Evolutionary conservation across 257 asterid genomes (phyloP).

Genomic region (Cordia subcordata): DNA sequence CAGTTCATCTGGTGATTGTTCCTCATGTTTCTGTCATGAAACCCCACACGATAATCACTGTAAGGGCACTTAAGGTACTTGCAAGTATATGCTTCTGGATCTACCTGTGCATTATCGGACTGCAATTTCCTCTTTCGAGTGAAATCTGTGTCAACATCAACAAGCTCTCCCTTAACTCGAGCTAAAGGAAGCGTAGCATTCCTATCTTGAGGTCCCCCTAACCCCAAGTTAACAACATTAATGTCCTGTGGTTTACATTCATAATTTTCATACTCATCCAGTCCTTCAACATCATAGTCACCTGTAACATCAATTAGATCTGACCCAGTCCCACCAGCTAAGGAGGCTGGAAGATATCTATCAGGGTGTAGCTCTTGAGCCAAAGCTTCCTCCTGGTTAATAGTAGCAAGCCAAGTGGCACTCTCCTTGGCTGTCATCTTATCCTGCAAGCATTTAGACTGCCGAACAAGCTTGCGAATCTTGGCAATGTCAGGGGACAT

Average conservation of each 20-base stretch:
- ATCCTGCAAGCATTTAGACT: constrained; percentile 51
- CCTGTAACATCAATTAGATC: constrained; percentile 24
- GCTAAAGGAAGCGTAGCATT: neutral
- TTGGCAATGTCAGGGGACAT: constrained; percentile 44
- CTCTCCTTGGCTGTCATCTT: constrained; percentile 62
- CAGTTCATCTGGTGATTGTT: constrained; percentile 50
- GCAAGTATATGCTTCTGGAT: constrained; percentile 24
- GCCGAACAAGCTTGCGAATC: constrained; percentile 39
- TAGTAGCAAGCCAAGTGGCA: constrained; percentile 49
- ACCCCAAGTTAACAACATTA: neutral
- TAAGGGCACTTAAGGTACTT: constrained; percentile 52
- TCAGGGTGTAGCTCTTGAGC: constrained; percentile 34
- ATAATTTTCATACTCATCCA: constrained; percentile 10
- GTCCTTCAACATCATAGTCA: constrained; percentile 38
- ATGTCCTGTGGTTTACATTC: neutral
- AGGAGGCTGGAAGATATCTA: constrained; percentile 16
- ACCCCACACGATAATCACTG: constrained; percentile 43
- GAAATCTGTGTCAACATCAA: neutral
- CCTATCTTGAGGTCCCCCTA: neutral
- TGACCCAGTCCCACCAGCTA: constrained; percentile 25
- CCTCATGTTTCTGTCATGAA: constrained; percentile 42
- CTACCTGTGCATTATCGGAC: neutral
- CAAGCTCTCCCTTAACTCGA: neutral
- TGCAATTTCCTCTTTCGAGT: neutral
- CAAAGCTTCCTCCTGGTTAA: constrained; percentile 49